Conservation (phyloP, 192 early-diverging fungal genomes). For the Coemansia biformis region DNA sequence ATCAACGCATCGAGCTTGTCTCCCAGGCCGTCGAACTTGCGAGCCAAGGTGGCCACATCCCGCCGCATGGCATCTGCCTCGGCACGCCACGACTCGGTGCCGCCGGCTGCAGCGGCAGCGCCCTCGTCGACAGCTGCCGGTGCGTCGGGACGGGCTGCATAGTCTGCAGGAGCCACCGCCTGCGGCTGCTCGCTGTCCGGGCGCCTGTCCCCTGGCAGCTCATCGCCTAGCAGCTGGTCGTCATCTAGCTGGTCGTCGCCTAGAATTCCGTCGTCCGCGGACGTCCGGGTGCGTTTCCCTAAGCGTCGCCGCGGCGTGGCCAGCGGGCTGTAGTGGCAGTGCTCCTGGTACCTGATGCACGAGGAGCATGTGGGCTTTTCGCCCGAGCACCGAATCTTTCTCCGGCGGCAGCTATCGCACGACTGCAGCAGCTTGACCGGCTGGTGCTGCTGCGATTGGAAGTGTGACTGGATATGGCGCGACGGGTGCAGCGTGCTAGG, state of each 20-base stretch:
- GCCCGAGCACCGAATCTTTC: slow-evolving; percentile 50
- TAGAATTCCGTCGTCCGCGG: no score
- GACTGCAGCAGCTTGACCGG: slow-evolving; percentile 45
- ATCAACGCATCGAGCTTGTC: slow-evolving; percentile 32
- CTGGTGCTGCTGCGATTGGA: slow-evolving; percentile 3
- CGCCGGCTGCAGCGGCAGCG: no score
- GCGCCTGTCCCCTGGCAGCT: no score
- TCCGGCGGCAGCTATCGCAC: slow-evolving; percentile 48
- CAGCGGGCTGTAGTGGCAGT: slow-evolving; percentile 51
- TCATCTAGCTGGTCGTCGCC: no score
- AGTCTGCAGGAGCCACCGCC: no score
- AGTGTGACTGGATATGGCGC: slow-evolving; percentile 21
- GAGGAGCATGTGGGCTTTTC: slow-evolving; percentile 49
- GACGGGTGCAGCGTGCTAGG: slow-evolving; percentile 25
- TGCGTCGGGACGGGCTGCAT: no score
- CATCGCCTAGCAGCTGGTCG: no score
- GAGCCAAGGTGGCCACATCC: slow-evolving; percentile 18
- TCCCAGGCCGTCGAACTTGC: slow-evolving; percentile 28
- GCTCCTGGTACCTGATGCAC: slow-evolving; percentile 42
- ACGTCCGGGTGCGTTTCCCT: slow-evolving; percentile 21
- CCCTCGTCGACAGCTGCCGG: no score
- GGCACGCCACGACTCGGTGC: slow-evolving; percentile 6
- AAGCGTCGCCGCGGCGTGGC: slow-evolving; percentile 39
- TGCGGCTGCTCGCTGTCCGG: no score
- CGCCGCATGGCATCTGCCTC: slow-evolving; percentile 23